Evolutionary conservation across 768 basidiomycete species (phyloP).

Genomic region (Hericium rajendrae): DNA sequence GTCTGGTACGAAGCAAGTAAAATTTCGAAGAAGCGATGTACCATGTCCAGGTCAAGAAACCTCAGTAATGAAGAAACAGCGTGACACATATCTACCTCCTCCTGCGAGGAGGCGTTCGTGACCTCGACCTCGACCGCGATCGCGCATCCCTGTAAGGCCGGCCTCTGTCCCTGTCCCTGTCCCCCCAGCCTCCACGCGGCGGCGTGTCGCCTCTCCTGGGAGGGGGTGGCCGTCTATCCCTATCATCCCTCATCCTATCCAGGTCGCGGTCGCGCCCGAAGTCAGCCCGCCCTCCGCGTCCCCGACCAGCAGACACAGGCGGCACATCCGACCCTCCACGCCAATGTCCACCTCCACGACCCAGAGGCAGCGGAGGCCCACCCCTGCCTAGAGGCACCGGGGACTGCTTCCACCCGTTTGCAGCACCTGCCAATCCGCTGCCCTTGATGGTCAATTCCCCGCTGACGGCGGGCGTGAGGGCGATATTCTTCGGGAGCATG

Average conservation of each 20-base stretch:
- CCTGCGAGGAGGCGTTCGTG: constrained; percentile 34
- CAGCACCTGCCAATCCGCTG: constrained; percentile 27
- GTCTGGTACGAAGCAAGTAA: too few relatives aligned
- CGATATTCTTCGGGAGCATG: constrained; percentile 56
- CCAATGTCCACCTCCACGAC: constrained; percentile 65
- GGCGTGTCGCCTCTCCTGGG: constrained; percentile 33
- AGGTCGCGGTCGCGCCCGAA: constrained; percentile 14
- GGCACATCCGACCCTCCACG: constrained; percentile 55
- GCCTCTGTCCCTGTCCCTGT: constrained; percentile 27
- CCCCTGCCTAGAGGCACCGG: constrained; percentile 38
- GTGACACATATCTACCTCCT: constrained; percentile 40
- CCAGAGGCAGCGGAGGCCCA: constrained; percentile 29
- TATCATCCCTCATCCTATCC: constrained; percentile 30
- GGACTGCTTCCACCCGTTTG: constrained; percentile 27
- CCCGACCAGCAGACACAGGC: constrained; percentile 25
- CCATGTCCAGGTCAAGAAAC: too few relatives aligned
- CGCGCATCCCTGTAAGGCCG: constrained; percentile 20
- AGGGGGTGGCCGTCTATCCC: constrained; percentile 32
- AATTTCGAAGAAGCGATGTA: too few relatives aligned
- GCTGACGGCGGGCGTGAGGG: constrained; percentile 30
- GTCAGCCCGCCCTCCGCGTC: constrained; percentile 18
- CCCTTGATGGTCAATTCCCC: constrained; percentile 47
- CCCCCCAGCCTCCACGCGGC: constrained; percentile 23
- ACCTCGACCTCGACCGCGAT: constrained; percentile 27
- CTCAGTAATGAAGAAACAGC: neutral